Conservation (phyloP, 2,329 filamentous ascomycete genomes). For the Dothidotthia symphoricarpi region DNA sequence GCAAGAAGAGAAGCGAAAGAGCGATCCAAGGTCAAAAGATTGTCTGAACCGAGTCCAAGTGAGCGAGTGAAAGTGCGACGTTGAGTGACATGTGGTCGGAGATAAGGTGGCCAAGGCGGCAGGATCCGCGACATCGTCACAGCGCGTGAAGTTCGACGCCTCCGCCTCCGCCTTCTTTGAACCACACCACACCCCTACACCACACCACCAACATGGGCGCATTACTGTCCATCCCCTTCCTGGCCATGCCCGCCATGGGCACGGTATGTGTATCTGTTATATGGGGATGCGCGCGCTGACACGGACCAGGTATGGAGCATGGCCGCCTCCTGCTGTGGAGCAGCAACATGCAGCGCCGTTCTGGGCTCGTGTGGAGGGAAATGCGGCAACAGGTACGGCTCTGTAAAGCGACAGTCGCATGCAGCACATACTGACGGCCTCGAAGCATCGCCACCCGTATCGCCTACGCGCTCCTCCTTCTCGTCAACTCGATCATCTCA, state of each 20-base stretch:
- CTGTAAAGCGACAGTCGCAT: too few species aligned
- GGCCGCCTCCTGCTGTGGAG: slow-evolving; percentile 89
- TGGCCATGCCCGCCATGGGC: slow-evolving; percentile 82
- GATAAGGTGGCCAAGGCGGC: slow-evolving; percentile 21
- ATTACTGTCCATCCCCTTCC: slow-evolving; percentile 80
- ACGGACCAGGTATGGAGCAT: slow-evolving; percentile 66
- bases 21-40: neutral
- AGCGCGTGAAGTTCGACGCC: slow-evolving; percentile 19
- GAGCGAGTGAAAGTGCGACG: neutral
- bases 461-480: slow-evolving; percentile 89
- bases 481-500: slow-evolving; percentile 93
- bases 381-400: slow-evolving; percentile 81
- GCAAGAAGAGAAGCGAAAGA: neutral
- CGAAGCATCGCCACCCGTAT: slow-evolving; percentile 90
- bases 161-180: slow-evolving; percentile 3
- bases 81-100: slow-evolving; percentile 12
- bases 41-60: neutral
- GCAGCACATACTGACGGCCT: slow-evolving; percentile 14
- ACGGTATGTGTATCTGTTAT: slow-evolving; percentile 61
- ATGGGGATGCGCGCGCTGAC: slow-evolving; percentile 22
- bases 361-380: slow-evolving; percentile 89
- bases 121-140: slow-evolving; percentile 12
- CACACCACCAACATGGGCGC: slow-evolving; percentile 69
- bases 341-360: slow-evolving; percentile 92
- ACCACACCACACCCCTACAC: slow-evolving; percentile 6